Conservation (phyloP, 768 basidiomycete species). For the Sistotremastrum niveocremeum region DNA sequence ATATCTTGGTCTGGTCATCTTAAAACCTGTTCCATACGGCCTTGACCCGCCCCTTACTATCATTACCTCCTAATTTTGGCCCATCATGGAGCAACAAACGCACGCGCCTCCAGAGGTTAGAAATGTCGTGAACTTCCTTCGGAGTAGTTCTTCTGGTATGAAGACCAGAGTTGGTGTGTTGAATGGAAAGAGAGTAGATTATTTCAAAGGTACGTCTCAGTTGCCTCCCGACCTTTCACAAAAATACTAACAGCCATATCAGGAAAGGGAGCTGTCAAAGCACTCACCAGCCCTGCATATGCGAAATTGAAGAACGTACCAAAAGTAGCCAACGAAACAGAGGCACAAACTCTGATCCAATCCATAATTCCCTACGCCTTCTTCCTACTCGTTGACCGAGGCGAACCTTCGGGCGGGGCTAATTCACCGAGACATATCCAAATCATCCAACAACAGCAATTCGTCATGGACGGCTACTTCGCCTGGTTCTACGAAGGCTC, state of each 20-base stretch:
- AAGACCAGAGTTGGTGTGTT: conserved; percentile 83
- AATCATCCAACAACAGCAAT: conserved; percentile 70
- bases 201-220: conserved; percentile 77
- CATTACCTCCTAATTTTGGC: conserved; percentile 4
- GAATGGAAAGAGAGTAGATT: conserved; percentile 90
- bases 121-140: conserved; percentile 75
- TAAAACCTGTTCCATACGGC: too few relatives aligned
- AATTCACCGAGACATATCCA: conserved; percentile 65
- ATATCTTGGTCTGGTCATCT: too few relatives aligned
- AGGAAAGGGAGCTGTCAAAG: conserved; percentile 92
- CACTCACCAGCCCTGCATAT: conserved; percentile 86
- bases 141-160: conserved; percentile 74
- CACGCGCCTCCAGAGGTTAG: conserved; percentile 70
- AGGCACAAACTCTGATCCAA: conserved; percentile 55
- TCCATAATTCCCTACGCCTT: conserved; percentile 74
- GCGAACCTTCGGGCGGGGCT: conserved; percentile 43
- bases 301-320: conserved; percentile 73
- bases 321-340: conserved; percentile 57
- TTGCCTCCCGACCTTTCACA: neutral
- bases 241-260: neutral
- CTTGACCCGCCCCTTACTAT: too few relatives aligned
- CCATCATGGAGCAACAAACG: conserved; percentile 54
- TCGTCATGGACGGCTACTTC: conserved; percentile 73
- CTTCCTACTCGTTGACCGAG: conserved; percentile 84
- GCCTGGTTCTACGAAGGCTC: conserved; percentile 96